phyloP scores from a whole-genome alignment of 192 early-diverging fungal species.

The Diversispora epigaea region DNA sequence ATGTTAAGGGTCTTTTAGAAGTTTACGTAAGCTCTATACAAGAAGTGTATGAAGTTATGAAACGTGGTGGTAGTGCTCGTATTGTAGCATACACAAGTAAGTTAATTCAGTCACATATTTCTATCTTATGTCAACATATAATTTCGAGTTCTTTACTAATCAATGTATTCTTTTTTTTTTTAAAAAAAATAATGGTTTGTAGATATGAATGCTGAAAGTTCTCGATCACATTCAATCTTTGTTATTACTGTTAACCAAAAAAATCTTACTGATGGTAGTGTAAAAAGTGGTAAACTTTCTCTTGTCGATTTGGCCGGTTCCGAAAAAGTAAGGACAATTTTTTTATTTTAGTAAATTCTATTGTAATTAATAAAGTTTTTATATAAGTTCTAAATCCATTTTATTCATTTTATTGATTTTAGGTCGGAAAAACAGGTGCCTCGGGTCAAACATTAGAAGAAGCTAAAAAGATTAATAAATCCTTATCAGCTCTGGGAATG shows the following conservation, averaged over 20 bases:
- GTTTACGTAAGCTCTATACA: conserved; percentile 93
- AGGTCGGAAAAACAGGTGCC: conserved; percentile 92
- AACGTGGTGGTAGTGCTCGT: conserved; percentile 82
- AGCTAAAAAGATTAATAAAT: conserved; percentile 99
- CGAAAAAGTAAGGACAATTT: conserved; percentile 68
- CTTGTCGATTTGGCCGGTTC: conserved; percentile 99
- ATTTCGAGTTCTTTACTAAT: neutral
- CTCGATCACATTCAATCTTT: conserved; percentile 97
- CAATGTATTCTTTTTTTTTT: conserved; percentile 5
- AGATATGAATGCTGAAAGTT: conserved; percentile 99
- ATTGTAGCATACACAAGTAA: conserved; percentile 89
- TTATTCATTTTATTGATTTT: neutral
- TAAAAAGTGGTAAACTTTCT: conserved; percentile 88
- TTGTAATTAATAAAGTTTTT: no score
- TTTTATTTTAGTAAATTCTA: no score
- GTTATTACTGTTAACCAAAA: conserved; percentile 95
- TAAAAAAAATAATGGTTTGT: conserved; percentile 18
- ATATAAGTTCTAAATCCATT: no score
- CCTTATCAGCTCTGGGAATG: conserved; percentile 95
- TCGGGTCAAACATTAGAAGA: conserved; percentile 98
- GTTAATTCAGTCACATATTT: conserved; percentile 30
- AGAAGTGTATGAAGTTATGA: conserved; percentile 98
- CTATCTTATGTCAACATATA: neutral
- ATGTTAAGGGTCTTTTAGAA: conserved; percentile 96
- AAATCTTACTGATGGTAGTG: conserved; percentile 85